A percentile compares a stretch with the other conserved stretches of the same genome.
phyloP scores from a whole-genome alignment of 345 rosid species.

The Jatropha curcas region DNA sequence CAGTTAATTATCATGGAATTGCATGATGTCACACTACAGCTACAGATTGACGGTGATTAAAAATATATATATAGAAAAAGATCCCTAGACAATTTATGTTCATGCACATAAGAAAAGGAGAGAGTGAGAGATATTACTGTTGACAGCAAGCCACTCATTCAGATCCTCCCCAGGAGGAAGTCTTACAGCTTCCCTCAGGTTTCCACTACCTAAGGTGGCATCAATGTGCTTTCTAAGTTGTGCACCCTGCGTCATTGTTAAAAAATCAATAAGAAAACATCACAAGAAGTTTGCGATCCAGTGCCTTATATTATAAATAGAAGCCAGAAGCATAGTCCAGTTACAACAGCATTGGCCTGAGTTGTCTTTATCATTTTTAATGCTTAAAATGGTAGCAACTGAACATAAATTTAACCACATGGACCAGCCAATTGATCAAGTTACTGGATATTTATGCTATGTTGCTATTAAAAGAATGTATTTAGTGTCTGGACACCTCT shows the following conservation, averaged over 20 bases:
- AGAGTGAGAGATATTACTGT: constrained; percentile 51
- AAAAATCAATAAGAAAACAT: constrained; percentile 11
- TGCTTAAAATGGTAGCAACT: not conserved
- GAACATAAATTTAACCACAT: not conserved
- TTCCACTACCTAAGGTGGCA: constrained; percentile 97
- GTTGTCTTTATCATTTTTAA: constrained; percentile 12
- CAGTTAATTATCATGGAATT: not conserved
- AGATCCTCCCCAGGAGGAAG: constrained; percentile 99
- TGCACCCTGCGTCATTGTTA: constrained; percentile 67
- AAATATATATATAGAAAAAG: not conserved
- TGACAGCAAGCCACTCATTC: constrained; percentile 99
- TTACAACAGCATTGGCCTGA: not conserved
- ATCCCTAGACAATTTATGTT: not conserved
- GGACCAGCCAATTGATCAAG: not conserved
- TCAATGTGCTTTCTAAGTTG: constrained; percentile 97
- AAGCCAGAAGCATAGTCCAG: constrained; percentile 5
- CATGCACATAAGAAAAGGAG: constrained; percentile 10
- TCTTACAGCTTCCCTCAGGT: constrained; percentile 96
- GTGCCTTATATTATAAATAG: not conserved
- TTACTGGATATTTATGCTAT: not conserved
- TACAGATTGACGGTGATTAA: not conserved
- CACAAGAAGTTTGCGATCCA: not conserved
- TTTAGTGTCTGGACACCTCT: not conserved
- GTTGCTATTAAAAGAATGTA: not conserved
- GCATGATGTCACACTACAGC: not conserved